A percentile compares a stretch with the other conserved stretches of the same genome.
Conservation (phyloP, 441 rosid genomes). For the Jatropha multifida region DNA sequence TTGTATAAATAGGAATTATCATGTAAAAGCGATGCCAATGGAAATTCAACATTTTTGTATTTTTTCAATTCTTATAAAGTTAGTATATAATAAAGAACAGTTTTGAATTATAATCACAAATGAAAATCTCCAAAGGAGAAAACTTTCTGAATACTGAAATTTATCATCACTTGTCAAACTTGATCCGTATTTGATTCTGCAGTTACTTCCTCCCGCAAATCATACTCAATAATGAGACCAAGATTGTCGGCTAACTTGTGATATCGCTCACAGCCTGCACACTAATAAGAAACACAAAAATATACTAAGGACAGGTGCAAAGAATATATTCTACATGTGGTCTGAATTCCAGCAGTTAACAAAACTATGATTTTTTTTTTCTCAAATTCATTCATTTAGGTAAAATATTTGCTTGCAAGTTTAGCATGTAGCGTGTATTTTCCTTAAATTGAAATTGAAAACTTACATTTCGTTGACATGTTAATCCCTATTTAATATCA, state of each 20-base stretch:
- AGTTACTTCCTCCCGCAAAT: conserved; percentile 51
- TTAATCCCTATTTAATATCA: neutral
- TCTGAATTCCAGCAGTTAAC: neutral
- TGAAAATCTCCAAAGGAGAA: conserved; percentile 1
- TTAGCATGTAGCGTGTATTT: neutral
- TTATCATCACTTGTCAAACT: conserved; percentile 34
- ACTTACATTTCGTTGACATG: neutral
- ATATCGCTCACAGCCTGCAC: conserved; percentile 85
- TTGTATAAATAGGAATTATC: conserved; percentile 21
- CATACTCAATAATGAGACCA: conserved; percentile 79
- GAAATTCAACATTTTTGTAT: conserved; percentile 29
- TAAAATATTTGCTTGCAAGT: neutral
- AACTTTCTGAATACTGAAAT: conserved; percentile 7
- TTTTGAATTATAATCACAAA: conserved; percentile 15
- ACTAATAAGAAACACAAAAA: conserved; percentile 43
- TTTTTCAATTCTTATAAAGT: conserved; percentile 25
- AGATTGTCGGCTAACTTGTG: conserved; percentile 92
- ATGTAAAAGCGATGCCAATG: conserved; percentile 26
- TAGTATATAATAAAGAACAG: conserved; percentile 19
- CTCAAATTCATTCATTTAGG: neutral
- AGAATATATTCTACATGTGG: neutral
- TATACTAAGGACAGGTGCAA: neutral
- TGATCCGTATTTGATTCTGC: conserved; percentile 44
- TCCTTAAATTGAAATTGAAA: neutral
- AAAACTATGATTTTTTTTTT: neutral